Percentiles rank a stretch among this genome's conserved stretches.
These are phyloP conservation scores for Sarcodon sp. DNA, from an alignment of 768 basidiomycete species.

Conservation along the genomic window DNA sequence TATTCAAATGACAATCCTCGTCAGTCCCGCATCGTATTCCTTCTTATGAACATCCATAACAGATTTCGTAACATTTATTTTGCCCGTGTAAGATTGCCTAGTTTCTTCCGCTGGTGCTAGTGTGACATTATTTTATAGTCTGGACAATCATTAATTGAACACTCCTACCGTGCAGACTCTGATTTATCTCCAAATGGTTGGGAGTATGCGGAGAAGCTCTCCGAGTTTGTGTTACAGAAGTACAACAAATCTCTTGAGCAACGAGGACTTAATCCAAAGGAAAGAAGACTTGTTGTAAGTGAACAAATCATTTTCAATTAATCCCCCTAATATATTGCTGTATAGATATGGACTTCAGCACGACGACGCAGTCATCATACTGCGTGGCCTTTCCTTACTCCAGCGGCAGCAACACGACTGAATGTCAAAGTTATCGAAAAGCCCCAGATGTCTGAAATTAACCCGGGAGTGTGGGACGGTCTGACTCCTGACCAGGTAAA, in stretches of 20 bases:
- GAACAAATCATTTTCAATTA: neutral
- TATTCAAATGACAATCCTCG: slow-evolving; percentile 3
- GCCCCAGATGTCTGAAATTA: slow-evolving; percentile 95
- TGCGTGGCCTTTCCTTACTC: slow-evolving; percentile 79
- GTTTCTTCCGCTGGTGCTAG: neutral
- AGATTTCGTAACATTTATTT: slow-evolving; percentile 90
- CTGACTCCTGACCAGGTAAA: slow-evolving; percentile 79
- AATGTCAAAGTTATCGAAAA: slow-evolving; percentile 88
- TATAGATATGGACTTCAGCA: slow-evolving; percentile 94
- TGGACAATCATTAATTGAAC: slow-evolving; percentile 96
- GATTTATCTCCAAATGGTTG: slow-evolving; percentile 91
- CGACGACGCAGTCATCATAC: slow-evolving; percentile 89
- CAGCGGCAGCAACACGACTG: slow-evolving; percentile 14
- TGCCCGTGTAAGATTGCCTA: slow-evolving; percentile 54
- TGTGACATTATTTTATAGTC: slow-evolving; percentile 38
- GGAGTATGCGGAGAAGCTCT: slow-evolving; percentile 87
- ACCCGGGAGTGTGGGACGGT: slow-evolving; percentile 97
- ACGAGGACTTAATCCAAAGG: slow-evolving; percentile 47
- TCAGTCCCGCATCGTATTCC: slow-evolving; percentile 92
- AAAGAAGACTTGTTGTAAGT: slow-evolving; percentile 56
- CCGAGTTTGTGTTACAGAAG: slow-evolving; percentile 81
- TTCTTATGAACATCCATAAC: slow-evolving; percentile 99
- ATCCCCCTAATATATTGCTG: neutral
- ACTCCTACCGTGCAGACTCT: slow-evolving; percentile 97
- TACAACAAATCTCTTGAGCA: slow-evolving; percentile 67